A percentile compares a stretch with the other conserved stretches of the same genome.
phyloP scores from a whole-genome alignment of 2,329 filamentous ascomycete genomes.

The Ascocoryne sarcoides region DNA sequence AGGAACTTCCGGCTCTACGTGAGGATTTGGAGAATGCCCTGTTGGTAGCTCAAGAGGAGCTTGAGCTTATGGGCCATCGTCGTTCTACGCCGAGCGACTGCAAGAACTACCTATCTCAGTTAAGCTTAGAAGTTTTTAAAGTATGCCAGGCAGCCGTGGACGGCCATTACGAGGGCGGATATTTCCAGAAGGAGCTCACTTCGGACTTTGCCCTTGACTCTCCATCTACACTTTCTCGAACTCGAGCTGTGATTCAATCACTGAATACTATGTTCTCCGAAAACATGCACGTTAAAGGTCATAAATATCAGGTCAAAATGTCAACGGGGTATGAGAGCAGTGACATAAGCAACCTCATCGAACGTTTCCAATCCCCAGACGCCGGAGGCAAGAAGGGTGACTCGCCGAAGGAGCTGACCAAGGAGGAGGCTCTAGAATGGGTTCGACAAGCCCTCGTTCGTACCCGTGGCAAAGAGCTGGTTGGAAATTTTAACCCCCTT shows the following conservation, averaged over 20 bases:
- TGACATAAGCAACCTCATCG: no score
- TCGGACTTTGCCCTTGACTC: conserved; percentile 10
- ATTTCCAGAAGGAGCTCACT: conserved; percentile 17
- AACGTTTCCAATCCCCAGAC: no score
- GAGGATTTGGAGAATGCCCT: conserved; percentile 15
- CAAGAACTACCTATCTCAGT: conserved; percentile 20
- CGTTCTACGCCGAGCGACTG: conserved; percentile 15
- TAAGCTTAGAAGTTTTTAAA: conserved; percentile 25
- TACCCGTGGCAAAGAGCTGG: conserved; percentile 29
- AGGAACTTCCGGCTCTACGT: conserved; percentile 23
- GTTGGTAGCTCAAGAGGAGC: conserved; percentile 1
- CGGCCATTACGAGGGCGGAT: conserved; percentile 28
- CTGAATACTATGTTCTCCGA: conserved; percentile 25
- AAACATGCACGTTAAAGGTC: conserved; percentile 19
- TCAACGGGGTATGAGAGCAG: no score
- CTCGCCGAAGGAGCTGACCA: conserved; percentile 12
- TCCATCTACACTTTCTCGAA: conserved; percentile 12
- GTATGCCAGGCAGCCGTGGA: conserved; percentile 26
- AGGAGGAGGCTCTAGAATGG: conserved; percentile 20
- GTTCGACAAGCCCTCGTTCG: conserved; percentile 14
- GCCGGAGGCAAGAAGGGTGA: no score
- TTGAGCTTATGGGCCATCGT: conserved; percentile 10
- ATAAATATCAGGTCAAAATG: no score
- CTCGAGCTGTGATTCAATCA: conserved; percentile 26
- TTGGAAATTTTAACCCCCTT: conserved; percentile 33